phyloP scores from a whole-genome alignment of 1,284 basidiomycete species.

The Volvariella surrecta region DNA sequence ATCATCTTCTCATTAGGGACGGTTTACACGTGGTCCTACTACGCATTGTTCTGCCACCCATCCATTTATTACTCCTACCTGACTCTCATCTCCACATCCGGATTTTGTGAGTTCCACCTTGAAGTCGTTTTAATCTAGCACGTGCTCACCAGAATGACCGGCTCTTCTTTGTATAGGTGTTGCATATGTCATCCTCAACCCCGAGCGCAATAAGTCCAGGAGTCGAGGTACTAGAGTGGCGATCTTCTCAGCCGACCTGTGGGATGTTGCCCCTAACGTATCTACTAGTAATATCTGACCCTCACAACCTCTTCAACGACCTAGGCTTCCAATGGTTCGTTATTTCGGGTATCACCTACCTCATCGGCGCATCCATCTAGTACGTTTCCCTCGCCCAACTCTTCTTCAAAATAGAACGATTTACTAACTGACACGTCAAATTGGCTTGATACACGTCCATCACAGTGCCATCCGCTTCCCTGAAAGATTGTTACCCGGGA shows the following conservation, averaged over 20 bases:
- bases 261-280: constrained; percentile 70
- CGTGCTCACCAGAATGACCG: constrained; percentile 5
- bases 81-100: constrained; percentile 43
- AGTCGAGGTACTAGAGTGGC: constrained; percentile 74
- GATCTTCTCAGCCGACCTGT: constrained; percentile 77
- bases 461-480: constrained; percentile 75
- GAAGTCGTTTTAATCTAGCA: not conserved
- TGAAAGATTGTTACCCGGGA: constrained; percentile 70
- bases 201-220: constrained; percentile 68
- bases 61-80: constrained; percentile 46
- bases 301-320: constrained; percentile 41
- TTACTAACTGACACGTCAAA: constrained; percentile 14
- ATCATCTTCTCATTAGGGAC: constrained; percentile 70
- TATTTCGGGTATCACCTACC: constrained; percentile 60
- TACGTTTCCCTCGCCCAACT: constrained; percentile 37
- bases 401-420: constrained; percentile 15
- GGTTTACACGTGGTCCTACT: constrained; percentile 69
- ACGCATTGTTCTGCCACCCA: constrained; percentile 63
- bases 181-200: constrained; percentile 72
- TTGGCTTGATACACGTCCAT: constrained; percentile 11
- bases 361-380: constrained; percentile 76
- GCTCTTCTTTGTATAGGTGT: constrained; percentile 34
- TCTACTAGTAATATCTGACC: constrained; percentile 50
- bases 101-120: constrained; percentile 44
- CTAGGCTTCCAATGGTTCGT: constrained; percentile 69